Conservation (phyloP, 2,329 filamentous ascomycete genomes). For the Trichophyton rubrum region DNA sequence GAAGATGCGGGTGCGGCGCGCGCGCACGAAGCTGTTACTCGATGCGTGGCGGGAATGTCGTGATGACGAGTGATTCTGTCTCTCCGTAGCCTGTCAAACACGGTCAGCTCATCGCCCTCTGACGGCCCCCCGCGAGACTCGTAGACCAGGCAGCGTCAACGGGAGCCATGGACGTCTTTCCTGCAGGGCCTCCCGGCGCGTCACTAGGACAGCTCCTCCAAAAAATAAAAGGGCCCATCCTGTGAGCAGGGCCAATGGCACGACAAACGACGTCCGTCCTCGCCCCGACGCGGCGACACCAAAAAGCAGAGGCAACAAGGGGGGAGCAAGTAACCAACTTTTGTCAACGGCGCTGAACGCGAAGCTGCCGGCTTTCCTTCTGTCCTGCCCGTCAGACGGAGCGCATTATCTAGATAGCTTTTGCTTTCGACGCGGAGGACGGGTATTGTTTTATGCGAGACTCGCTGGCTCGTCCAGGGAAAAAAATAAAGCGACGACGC, state of each 20-base stretch:
- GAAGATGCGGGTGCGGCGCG: background rate
- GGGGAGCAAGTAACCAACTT: slow-evolving; percentile 3
- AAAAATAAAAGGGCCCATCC: background rate
- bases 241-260: background rate
- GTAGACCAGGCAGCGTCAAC: background rate
- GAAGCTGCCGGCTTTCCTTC: background rate
- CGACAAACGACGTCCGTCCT: background rate
- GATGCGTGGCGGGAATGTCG: background rate
- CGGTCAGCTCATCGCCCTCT: background rate
- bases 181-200: background rate
- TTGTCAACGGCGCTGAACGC: background rate
- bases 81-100: background rate
- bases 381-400: slow-evolving; percentile 3
- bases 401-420: slow-evolving; percentile 12
- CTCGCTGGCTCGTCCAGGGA: slow-evolving; percentile 1
- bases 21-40: background rate
- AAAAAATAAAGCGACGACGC: background rate
- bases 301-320: background rate
- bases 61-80: background rate
- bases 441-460: slow-evolving; percentile 16
- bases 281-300: background rate
- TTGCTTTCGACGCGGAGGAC: slow-evolving; percentile 12
- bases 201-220: background rate
- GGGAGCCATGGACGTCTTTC: background rate
- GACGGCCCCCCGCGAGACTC: background rate